Percentiles rank a stretch among this genome's conserved stretches.
Evolutionary conservation across 345 rosid genomes (phyloP).

Genomic region (Diplotaxis tenuifolia): DNA sequence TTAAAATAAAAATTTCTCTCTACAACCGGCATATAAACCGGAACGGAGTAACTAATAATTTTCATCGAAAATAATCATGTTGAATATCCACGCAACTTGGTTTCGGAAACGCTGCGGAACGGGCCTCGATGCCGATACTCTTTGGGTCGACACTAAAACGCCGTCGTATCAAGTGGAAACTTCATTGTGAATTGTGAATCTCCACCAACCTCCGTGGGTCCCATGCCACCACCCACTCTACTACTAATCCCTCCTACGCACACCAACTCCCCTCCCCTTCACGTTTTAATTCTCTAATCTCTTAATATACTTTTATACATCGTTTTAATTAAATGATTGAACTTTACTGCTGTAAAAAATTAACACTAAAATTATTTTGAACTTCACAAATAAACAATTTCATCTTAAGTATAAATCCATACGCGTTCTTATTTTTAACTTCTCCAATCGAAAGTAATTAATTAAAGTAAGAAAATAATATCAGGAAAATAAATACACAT

Average conservation of each 20-base stretch:
- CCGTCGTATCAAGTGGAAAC: not conserved
- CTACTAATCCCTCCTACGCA: slow-evolving; percentile 26
- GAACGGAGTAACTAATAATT: too few species aligned
- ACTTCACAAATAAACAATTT: not conserved
- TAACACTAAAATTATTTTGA: not conserved
- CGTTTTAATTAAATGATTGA: not conserved
- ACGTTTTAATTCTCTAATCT: slow-evolving; percentile 27
- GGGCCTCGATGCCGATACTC: slow-evolving; percentile 1
- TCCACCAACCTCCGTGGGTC: slow-evolving; percentile 38
- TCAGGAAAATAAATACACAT: not conserved
- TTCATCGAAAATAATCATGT: not conserved
- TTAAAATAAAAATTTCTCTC: too few species aligned
- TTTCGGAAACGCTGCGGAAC: slow-evolving; percentile 12
- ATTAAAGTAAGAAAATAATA: not conserved
- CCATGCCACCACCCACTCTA: slow-evolving; percentile 25
- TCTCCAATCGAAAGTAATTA: not conserved
- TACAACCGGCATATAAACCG: too few species aligned
- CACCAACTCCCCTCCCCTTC: slow-evolving; percentile 39
- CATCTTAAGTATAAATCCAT: not conserved
- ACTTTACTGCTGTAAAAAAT: not conserved
- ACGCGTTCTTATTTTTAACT: not conserved
- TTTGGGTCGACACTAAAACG: slow-evolving; percentile 17
- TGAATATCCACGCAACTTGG: not conserved
- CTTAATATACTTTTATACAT: not conserved
- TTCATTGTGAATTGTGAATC: slow-evolving; percentile 28